These are phyloP conservation scores for Saccharomycopsis javanensis DNA, from an alignment of 805 yeast species.

Conservation along the genomic window DNA sequence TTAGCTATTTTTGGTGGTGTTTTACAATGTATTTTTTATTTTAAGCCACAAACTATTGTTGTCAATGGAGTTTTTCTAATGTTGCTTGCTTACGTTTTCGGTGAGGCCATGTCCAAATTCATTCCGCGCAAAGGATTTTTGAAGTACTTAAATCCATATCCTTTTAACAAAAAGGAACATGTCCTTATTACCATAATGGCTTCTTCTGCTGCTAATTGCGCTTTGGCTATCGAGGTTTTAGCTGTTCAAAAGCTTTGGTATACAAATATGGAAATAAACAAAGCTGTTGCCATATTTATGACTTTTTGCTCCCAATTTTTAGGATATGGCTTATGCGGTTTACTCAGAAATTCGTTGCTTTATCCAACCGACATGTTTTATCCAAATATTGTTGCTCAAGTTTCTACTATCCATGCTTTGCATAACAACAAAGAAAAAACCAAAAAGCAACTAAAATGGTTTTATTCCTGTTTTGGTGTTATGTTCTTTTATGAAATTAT, in stretches of 20 bases:
- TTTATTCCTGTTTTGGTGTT: slow-evolving; percentile 30
- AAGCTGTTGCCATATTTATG: slow-evolving; percentile 39
- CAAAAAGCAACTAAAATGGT: slow-evolving; percentile 23
- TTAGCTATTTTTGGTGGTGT: slow-evolving; percentile 30
- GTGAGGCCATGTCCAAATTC: slow-evolving; percentile 24
- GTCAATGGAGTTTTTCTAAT: slow-evolving; percentile 28
- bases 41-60: slow-evolving; percentile 29
- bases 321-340: slow-evolving; percentile 60
- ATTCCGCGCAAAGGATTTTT: slow-evolving; percentile 26
- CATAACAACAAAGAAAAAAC: slow-evolving; percentile 26
- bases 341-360: slow-evolving; percentile 47
- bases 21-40: slow-evolving; percentile 28
- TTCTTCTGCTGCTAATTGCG: slow-evolving; percentile 27
- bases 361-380: slow-evolving; percentile 53
- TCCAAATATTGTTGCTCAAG: slow-evolving; percentile 53
- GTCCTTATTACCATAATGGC: slow-evolving; percentile 37
- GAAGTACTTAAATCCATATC: slow-evolving; percentile 37
- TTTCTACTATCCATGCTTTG: slow-evolving; percentile 47
- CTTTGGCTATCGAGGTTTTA: slow-evolving; percentile 26
- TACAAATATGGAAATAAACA: slow-evolving; percentile 23
- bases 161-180: slow-evolving; percentile 43
- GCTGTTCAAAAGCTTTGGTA: slow-evolving; percentile 29
- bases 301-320: slow-evolving; percentile 51
- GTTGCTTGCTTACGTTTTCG: slow-evolving; percentile 27
- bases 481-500: slow-evolving; percentile 50